phyloP scores from a whole-genome alignment of 371 early-diverging fungal species.

The Mucor irregularis region DNA sequence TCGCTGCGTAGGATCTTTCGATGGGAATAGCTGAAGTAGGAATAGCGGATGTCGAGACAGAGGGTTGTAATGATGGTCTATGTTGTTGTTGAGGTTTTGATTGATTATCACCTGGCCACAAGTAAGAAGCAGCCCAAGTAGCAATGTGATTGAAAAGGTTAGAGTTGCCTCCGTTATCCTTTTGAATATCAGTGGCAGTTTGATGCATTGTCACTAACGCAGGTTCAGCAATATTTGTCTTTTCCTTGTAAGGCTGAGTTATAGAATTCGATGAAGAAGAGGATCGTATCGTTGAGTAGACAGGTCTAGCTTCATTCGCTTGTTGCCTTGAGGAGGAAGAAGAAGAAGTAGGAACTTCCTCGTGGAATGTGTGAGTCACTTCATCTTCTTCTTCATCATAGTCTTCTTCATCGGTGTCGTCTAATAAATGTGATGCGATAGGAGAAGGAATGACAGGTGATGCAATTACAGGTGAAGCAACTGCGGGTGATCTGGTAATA shows the following conservation, averaged over 20 bases:
- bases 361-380: neutral
- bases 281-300: neutral
- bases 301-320: no score
- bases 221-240: conserved; percentile 23
- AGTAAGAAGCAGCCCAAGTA: conserved; percentile 23
- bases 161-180: neutral
- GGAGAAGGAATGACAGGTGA: conserved; percentile 2
- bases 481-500: conserved; percentile 11
- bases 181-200: conserved; percentile 25
- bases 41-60: neutral
- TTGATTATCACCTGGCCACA: conserved; percentile 14
- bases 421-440: no score
- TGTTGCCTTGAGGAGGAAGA: neutral
- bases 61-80: conserved; percentile 3
- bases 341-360: neutral
- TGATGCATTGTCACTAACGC: conserved; percentile 28
- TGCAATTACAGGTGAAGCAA: neutral
- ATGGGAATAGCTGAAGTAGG: conserved; percentile 14
- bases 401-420: neutral
- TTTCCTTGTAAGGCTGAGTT: conserved; percentile 18
- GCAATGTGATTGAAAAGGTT: conserved; percentile 18
- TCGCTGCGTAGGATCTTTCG: conserved; percentile 3
- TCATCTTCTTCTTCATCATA: conserved; percentile 4
- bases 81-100: neutral
- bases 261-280: conserved; percentile 13